Evolutionary conservation across 495 filamentous ascomycete species (phyloP).

Genomic region (Aspergillus avenaceus): DNA sequence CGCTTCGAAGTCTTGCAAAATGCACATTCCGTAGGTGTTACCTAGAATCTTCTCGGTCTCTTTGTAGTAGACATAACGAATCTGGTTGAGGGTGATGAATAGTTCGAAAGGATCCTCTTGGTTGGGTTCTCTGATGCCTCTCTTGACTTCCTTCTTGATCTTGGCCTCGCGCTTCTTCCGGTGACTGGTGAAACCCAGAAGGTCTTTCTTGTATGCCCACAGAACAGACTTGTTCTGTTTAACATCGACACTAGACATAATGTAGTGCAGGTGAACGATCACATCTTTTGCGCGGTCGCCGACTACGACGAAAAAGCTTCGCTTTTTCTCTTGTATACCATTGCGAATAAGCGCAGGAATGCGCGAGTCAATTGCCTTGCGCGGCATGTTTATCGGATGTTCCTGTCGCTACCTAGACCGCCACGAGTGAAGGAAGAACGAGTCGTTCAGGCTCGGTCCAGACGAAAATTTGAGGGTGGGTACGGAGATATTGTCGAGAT

Average conservation of each 20-base stretch:
- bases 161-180: conserved; percentile 96
- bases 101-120: conserved; percentile 96
- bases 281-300: conserved; percentile 96
- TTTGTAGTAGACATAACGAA: conserved; percentile 99
- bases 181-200: conserved; percentile 91
- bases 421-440: neutral
- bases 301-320: conserved; percentile 95
- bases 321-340: conserved; percentile 93
- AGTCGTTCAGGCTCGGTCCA: neutral
- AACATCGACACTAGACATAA: conserved; percentile 83
- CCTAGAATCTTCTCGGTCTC: conserved; percentile 99
- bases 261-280: conserved; percentile 91
- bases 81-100: conserved; percentile 93
- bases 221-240: conserved; percentile 96
- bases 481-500: neutral
- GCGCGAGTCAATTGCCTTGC: conserved; percentile 74
- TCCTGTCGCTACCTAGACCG: neutral
- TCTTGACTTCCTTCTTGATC: conserved; percentile 97
- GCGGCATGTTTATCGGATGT: conserved; percentile 37
- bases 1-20: conserved; percentile 96
- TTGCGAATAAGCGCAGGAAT: conserved; percentile 96
- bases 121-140: conserved; percentile 91
- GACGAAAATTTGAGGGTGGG: neutral
- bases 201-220: conserved; percentile 99
- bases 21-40: conserved; percentile 98